Conservation (phyloP, 2,329 filamentous ascomycete genomes). For the Basipetospora sp. region DNA sequence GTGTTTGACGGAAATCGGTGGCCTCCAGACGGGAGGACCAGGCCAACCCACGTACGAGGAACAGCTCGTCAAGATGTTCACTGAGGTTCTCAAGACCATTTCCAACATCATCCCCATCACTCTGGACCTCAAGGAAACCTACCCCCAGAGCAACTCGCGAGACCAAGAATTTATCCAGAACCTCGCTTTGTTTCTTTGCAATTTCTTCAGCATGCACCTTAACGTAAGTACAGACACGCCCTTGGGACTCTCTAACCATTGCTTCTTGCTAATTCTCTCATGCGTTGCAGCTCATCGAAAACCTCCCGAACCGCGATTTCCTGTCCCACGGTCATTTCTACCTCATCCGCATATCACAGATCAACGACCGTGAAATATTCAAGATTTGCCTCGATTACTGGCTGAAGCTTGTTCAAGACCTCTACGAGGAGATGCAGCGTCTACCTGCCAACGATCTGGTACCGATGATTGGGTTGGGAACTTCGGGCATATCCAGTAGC, state of each 20-base stretch:
- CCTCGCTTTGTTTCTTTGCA: slow-evolving; percentile 84
- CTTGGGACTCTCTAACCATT: too few relatives aligned
- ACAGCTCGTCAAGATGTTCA: slow-evolving; percentile 96
- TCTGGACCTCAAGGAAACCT: slow-evolving; percentile 80
- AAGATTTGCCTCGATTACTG: slow-evolving; percentile 99
- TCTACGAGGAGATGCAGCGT: slow-evolving; percentile 98
- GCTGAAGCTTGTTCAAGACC: slow-evolving; percentile 93
- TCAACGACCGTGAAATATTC: slow-evolving; percentile 97
- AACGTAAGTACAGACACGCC: slow-evolving; percentile 54
- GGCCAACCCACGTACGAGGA: slow-evolving; percentile 70
- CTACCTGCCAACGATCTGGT: slow-evolving; percentile 88
- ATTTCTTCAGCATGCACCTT: slow-evolving; percentile 89
- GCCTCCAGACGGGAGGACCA: slow-evolving; percentile 66
- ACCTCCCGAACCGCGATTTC: slow-evolving; percentile 86
- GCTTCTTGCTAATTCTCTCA: not conserved
- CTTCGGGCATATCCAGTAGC: slow-evolving; percentile 55
- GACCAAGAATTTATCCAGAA: slow-evolving; percentile 99
- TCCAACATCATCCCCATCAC: slow-evolving; percentile 83
- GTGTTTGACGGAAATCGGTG: slow-evolving; percentile 91
- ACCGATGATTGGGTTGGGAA: slow-evolving; percentile 67
- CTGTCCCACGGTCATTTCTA: slow-evolving; percentile 95
- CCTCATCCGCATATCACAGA: slow-evolving; percentile 93
- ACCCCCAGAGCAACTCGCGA: slow-evolving; percentile 75
- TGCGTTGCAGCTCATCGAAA: slow-evolving; percentile 63
- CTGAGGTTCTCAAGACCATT: slow-evolving; percentile 83